Conservation (phyloP, 176 grass and related monocot species). For the Elymus sibiricus region DNA sequence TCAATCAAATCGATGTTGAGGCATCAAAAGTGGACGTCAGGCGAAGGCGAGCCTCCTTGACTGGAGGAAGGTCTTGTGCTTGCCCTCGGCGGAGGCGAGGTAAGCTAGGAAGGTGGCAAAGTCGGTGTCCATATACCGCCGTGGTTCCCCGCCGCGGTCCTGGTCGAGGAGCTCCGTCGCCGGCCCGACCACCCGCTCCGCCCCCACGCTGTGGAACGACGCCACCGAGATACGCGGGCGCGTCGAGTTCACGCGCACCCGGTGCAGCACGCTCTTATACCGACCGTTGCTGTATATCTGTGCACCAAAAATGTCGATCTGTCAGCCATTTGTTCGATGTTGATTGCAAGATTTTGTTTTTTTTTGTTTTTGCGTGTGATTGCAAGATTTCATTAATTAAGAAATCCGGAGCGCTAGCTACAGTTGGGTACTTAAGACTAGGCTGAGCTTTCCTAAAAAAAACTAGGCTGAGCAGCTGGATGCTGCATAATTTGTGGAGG, state of each 20-base stretch:
- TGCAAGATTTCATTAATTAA: too few species aligned
- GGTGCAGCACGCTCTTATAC: constrained; percentile 88
- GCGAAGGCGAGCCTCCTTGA: constrained; percentile 46
- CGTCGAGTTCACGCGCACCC: constrained; percentile 63
- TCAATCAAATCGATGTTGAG: neutral
- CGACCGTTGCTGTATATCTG: constrained; percentile 91
- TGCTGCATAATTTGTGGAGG: neutral
- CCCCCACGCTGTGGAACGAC: constrained; percentile 77
- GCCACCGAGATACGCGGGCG: constrained; percentile 68
- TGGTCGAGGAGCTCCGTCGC: constrained; percentile 50
- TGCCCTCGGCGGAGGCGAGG: constrained; percentile 53
- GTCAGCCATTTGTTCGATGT: neutral
- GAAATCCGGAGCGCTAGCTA: neutral
- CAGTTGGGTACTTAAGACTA: neutral
- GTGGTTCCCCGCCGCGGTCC: constrained; percentile 16
- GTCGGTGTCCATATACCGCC: constrained; percentile 79
- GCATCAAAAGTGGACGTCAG: neutral
- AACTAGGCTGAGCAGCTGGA: neutral
- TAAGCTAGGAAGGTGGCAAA: constrained; percentile 80
- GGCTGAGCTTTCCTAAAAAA: neutral
- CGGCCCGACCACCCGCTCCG: constrained; percentile 41
- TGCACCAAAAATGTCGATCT: neutral
- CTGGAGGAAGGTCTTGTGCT: constrained; percentile 86
- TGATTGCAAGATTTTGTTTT: too few species aligned
- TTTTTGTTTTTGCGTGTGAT: too few species aligned